These are phyloP conservation scores for Phytomonas sp. DNA, from an alignment of 208 protist genomes.

Conservation along the genomic window DNA sequence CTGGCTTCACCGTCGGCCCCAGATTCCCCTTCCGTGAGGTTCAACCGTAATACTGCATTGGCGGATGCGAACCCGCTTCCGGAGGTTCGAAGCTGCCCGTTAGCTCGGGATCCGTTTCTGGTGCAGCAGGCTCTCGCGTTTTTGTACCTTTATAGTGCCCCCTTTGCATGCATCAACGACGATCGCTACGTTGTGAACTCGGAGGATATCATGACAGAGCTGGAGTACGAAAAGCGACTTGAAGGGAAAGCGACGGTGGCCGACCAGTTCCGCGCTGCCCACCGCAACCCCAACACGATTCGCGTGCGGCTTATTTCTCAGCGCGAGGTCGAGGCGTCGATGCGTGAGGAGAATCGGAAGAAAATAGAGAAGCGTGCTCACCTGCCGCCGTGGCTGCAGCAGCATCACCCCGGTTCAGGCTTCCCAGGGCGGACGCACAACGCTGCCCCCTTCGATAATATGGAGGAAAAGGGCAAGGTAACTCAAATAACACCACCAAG, in stretches of 20 bases:
- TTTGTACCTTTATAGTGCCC: slow-evolving; percentile 42
- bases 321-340: slow-evolving; percentile 29
- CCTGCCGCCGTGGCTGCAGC: slow-evolving; percentile 77
- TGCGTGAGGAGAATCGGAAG: slow-evolving; percentile 27
- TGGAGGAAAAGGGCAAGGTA: neutral
- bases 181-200: slow-evolving; percentile 41
- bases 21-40: neutral
- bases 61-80: neutral
- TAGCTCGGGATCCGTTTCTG: slow-evolving; percentile 74
- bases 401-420: slow-evolving; percentile 11
- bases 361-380: slow-evolving; percentile 70
- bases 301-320: slow-evolving; percentile 50
- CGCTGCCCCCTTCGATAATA: neutral
- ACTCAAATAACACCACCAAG: neutral
- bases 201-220: slow-evolving; percentile 72
- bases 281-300: slow-evolving; percentile 56
- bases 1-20: neutral
- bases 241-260: slow-evolving; percentile 45
- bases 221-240: slow-evolving; percentile 55
- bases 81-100: slow-evolving; percentile 23
- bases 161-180: slow-evolving; percentile 68
- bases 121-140: slow-evolving; percentile 82
- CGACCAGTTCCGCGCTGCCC: slow-evolving; percentile 71
- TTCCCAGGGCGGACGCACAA: neutral
- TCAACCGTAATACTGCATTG: neutral